Conservation (phyloP, 768 basidiomycete genomes). For the Hydnomerulius pinastri region DNA sequence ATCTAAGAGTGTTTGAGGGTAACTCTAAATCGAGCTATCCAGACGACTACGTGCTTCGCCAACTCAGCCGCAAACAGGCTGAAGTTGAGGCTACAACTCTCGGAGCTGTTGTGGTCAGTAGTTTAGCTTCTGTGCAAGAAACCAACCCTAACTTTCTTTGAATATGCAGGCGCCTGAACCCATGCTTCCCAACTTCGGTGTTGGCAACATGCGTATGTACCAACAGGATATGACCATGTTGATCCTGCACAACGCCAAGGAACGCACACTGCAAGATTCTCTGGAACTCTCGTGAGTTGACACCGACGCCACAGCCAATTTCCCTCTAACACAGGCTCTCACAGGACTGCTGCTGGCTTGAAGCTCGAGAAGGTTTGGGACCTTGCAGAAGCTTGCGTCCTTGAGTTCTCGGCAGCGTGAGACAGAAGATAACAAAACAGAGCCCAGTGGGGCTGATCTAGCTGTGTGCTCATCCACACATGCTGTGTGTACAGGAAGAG, state of each 20-base stretch:
- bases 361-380: constrained; percentile 35
- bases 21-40: neutral
- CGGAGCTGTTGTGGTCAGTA: constrained; percentile 18
- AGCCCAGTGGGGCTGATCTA: neutral
- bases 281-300: constrained; percentile 30
- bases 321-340: constrained; percentile 1
- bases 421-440: neutral
- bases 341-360: constrained; percentile 25
- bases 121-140: neutral
- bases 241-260: constrained; percentile 32
- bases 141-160: neutral
- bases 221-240: constrained; percentile 33
- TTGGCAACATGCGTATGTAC: constrained; percentile 30
- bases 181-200: constrained; percentile 35
- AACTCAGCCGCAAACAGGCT: constrained; percentile 16
- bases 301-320: neutral
- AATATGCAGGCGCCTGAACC: constrained; percentile 34
- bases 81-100: constrained; percentile 11
- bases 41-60: constrained; percentile 27
- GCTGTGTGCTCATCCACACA: constrained; percentile 20
- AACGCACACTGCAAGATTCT: constrained; percentile 32
- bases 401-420: constrained; percentile 27
- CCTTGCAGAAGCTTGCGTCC: constrained; percentile 25
- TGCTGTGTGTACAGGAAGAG: constrained; percentile 2
- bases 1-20: too few species aligned